Evolutionary conservation across 768 basidiomycete species (phyloP).

Genomic region (Mycena latifolia): DNA sequence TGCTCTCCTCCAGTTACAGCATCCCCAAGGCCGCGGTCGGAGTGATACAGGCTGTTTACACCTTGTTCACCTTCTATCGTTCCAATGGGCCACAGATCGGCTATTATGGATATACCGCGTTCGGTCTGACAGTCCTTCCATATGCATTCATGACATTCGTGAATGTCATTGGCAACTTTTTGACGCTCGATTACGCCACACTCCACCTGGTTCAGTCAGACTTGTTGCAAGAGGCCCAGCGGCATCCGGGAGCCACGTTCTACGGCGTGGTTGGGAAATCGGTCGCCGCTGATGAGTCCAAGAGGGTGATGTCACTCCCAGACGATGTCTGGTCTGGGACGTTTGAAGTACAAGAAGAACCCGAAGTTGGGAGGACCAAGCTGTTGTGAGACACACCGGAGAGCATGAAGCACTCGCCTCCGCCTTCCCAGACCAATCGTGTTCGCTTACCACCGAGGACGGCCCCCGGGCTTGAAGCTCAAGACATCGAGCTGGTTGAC

Average conservation of each 20-base stretch:
- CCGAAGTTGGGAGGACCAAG: no score
- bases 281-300: not conserved
- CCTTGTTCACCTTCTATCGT: not conserved
- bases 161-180: not conserved
- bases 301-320: no score
- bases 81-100: not conserved
- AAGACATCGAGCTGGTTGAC: no score
- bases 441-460: no score
- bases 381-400: no score
- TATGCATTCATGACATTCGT: not conserved
- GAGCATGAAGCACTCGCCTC: no score
- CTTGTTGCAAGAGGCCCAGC: not conserved
- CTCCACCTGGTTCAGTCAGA: not conserved
- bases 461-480: no score
- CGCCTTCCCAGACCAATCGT: no score
- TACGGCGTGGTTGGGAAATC: not conserved
- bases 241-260: not conserved
- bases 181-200: not conserved
- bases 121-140: conserved; percentile 6
- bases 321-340: no score
- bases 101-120: not conserved
- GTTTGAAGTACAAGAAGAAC: no score
- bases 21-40: not conserved
- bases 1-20: no score
- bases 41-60: not conserved